These are phyloP conservation scores for Candida dajiaensis DNA, from an alignment of 805 yeast species.

Conservation along the genomic window DNA sequence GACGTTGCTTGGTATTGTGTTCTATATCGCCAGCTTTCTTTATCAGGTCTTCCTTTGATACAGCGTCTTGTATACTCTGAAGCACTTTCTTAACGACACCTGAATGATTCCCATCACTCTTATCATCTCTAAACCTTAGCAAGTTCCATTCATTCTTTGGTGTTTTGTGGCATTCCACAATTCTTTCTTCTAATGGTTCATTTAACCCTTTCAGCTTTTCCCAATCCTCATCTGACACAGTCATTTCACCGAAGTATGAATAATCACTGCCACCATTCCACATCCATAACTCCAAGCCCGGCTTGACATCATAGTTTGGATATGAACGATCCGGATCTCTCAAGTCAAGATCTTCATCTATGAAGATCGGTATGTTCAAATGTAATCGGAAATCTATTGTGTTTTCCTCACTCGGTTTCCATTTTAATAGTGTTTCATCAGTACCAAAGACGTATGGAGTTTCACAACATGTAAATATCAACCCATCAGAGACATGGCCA, in stretches of 20 bases:
- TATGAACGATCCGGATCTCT: slow-evolving; percentile 71
- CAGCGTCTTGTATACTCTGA: slow-evolving; percentile 81
- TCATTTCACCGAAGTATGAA: slow-evolving; percentile 60
- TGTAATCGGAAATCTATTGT: slow-evolving; percentile 81
- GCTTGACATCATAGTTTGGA: slow-evolving; percentile 76
- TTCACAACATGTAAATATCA: slow-evolving; percentile 86
- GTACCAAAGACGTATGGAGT: slow-evolving; percentile 88
- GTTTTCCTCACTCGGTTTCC: slow-evolving; percentile 97
- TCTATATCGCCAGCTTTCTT: slow-evolving; percentile 52
- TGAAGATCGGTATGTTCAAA: slow-evolving; percentile 50
- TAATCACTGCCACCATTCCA: slow-evolving; percentile 72
- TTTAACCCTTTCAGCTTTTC: slow-evolving; percentile 55
- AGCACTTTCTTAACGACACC: slow-evolving; percentile 78
- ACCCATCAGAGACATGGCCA: slow-evolving; percentile 89
- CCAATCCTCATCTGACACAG: slow-evolving; percentile 73
- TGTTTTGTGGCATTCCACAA: slow-evolving; percentile 78
- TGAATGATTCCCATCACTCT: slow-evolving; percentile 78
- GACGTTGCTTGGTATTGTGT: slow-evolving; percentile 58
- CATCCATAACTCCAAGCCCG: slow-evolving; percentile 57
- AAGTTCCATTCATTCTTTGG: slow-evolving; percentile 65
- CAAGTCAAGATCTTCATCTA: slow-evolving; percentile 53
- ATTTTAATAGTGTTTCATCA: slow-evolving; percentile 77
- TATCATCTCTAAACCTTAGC: slow-evolving; percentile 90
- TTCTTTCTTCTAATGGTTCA: slow-evolving; percentile 84
- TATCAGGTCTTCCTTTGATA: slow-evolving; percentile 68